These are phyloP conservation scores for Myxozyma monticola DNA, from an alignment of 805 yeast genomes.

Conservation along the genomic window DNA sequence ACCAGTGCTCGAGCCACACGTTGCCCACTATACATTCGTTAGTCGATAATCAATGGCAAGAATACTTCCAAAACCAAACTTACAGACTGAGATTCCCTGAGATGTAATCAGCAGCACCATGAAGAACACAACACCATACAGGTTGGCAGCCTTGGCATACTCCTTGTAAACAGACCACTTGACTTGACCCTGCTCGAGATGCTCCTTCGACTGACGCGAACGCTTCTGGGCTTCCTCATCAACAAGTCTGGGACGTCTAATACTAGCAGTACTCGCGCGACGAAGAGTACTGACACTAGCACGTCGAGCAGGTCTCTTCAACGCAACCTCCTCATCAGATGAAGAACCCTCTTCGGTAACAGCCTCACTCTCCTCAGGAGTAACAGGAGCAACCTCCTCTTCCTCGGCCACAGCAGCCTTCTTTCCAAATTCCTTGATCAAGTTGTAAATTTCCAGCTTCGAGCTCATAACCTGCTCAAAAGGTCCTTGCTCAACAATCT, in stretches of 20 bases:
- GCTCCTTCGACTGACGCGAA: conserved; percentile 55
- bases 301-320: conserved; percentile 7
- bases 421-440: conserved; percentile 34
- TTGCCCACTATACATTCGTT: conserved; percentile 48
- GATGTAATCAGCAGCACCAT: conserved; percentile 48
- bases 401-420: conserved; percentile 23
- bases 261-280: conserved; percentile 66
- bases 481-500: conserved; percentile 42
- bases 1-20: conserved; percentile 97
- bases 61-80: conserved; percentile 55
- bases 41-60: conserved; percentile 46
- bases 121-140: conserved; percentile 61
- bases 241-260: conserved; percentile 39
- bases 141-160: conserved; percentile 87
- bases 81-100: conserved; percentile 34
- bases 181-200: conserved; percentile 89
- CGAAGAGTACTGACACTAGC: conserved; percentile 43
- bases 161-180: conserved; percentile 81
- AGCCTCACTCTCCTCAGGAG: conserved; percentile 1
- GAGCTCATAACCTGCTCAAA: conserved; percentile 33
- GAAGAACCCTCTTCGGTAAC: conserved; percentile 11
- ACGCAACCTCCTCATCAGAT: conserved; percentile 20
- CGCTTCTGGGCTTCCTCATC: conserved; percentile 32
- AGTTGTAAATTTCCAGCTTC: conserved; percentile 26
- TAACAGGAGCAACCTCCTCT: neutral